These are phyloP conservation scores for Arthroderma sp. DNA, from an alignment of 2,329 filamentous ascomycete species.

Conservation along the genomic window DNA sequence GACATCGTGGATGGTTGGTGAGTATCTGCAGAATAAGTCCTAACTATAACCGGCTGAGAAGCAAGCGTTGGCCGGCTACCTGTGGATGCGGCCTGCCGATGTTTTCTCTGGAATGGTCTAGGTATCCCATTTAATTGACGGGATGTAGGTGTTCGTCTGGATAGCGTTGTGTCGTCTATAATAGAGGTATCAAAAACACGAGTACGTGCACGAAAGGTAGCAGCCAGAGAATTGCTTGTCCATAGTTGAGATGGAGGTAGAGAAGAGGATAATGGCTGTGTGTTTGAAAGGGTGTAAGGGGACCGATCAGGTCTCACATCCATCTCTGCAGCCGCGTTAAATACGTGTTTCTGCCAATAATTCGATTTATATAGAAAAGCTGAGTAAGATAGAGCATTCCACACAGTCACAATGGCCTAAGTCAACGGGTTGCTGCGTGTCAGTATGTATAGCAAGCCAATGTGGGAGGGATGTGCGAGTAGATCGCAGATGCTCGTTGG, in stretches of 20 bases:
- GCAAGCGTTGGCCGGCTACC: conserved; percentile 17
- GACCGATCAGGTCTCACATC: conserved; percentile 20
- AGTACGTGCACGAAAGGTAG: conserved; percentile 15
- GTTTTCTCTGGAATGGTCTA: conserved; percentile 16
- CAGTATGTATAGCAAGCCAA: conserved; percentile 9
- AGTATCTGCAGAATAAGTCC: conserved; percentile 28
- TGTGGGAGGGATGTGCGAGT: conserved; percentile 1
- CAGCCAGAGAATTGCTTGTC: conserved; percentile 17
- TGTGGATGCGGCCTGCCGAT: conserved; percentile 14
- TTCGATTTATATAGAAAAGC: not conserved
- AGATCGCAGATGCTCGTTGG: not conserved
- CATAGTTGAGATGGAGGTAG: conserved; percentile 19
- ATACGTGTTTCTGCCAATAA: not conserved
- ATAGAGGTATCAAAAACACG: conserved; percentile 16
- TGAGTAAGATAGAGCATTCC: conserved; percentile 1
- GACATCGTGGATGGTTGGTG: conserved; percentile 22
- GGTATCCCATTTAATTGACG: conserved; percentile 22
- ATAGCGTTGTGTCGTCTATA: conserved; percentile 20
- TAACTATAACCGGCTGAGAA: conserved; percentile 32
- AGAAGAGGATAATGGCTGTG: conserved; percentile 19
- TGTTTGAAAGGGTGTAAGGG: conserved; percentile 15
- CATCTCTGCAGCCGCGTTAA: conserved; percentile 16
- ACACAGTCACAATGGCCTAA: conserved; percentile 2
- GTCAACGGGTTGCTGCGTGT: conserved; percentile 8
- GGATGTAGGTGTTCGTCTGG: conserved; percentile 20